phyloP scores from a whole-genome alignment of 495 filamentous ascomycete genomes.

The Hypoxylon fuscum region DNA sequence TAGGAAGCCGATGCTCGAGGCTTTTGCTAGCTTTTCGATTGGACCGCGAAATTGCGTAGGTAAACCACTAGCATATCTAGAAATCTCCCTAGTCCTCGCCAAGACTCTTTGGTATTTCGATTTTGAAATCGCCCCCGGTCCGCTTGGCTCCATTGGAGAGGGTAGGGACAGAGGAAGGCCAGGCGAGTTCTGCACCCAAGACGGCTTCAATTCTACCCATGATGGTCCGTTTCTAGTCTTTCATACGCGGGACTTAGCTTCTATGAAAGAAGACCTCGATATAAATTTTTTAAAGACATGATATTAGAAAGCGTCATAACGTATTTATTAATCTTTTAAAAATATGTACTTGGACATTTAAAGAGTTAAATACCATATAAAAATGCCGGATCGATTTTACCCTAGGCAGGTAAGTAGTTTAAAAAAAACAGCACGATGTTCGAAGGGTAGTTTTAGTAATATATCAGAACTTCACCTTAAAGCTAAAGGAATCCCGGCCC shows the following conservation, averaged over 20 bases:
- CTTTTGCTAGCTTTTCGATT: constrained; percentile 15
- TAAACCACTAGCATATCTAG: constrained; percentile 59
- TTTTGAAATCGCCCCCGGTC: constrained; percentile 28
- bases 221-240: not conserved
- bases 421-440: too few species aligned
- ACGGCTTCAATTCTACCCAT: not conserved
- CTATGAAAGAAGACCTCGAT: not conserved
- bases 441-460: too few species aligned
- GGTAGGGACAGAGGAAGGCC: constrained; percentile 40
- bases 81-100: constrained; percentile 45
- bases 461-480: too few species aligned
- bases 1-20: not conserved
- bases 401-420: too few species aligned
- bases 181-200: constrained; percentile 36
- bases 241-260: not conserved
- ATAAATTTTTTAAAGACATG: too few species aligned
- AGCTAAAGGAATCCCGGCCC: too few species aligned
- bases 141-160: not conserved
- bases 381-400: too few species aligned
- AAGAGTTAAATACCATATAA: too few species aligned
- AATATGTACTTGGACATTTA: too few species aligned
- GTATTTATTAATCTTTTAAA: too few species aligned
- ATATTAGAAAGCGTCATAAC: too few species aligned
- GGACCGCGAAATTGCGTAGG: constrained; percentile 64
- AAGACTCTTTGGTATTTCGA: constrained; percentile 43